Evolutionary conservation across 352 stramenopile genomes (phyloP), one percentile per base, ranked within the genome.

Genomic region (Globisporangium mamillatum): DNA sequence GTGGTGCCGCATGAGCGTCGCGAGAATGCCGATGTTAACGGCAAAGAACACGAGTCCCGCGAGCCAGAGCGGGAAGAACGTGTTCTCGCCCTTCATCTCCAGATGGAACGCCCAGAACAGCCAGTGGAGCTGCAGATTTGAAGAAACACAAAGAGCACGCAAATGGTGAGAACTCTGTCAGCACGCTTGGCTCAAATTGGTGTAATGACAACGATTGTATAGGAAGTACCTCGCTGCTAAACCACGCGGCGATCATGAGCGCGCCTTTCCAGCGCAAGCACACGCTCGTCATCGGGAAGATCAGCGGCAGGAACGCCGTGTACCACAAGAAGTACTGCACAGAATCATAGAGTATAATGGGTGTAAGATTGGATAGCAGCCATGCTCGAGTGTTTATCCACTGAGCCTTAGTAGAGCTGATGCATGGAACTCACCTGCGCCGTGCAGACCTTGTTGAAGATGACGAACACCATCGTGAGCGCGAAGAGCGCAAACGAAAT

Each of bases 301-400:
- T 82, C 22, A 98, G 75, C 29, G 95, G 94, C 18, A 98, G 70
- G 67, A 98, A 90, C 14, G 75, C 83, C 1, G 98, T 92, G 75
- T 99, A 99, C 98, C 98, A 99, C 52, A 98, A 85, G 75, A 99
- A 99, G 72, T 99, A 99, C 89, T 99, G 79, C 57, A 78, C 78
- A 32, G 78, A 96, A 64, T 38, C 48, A 54, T n/a, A 50, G 1
- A 60, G 29, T 52, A 48, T 2, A 64, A 38, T 32, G 27, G 7
- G 27, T 32, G 10, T 60, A 14, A 70, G 64, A 58, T 34, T 20
- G 7, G 52, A 7, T 57, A 25, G 52, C 9, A 20, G 27, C 7
- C 27, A 32, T 32, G 27, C 27, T 4, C 34, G 36, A 44, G 36
- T 44, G 10, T 32, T 32, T 32, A 32, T 44, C 38, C 10, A 48